Percentiles rank a stretch among this genome's conserved stretches.
Conservation (phyloP, 306 rosid species). For the Argentina anserina region DNA sequence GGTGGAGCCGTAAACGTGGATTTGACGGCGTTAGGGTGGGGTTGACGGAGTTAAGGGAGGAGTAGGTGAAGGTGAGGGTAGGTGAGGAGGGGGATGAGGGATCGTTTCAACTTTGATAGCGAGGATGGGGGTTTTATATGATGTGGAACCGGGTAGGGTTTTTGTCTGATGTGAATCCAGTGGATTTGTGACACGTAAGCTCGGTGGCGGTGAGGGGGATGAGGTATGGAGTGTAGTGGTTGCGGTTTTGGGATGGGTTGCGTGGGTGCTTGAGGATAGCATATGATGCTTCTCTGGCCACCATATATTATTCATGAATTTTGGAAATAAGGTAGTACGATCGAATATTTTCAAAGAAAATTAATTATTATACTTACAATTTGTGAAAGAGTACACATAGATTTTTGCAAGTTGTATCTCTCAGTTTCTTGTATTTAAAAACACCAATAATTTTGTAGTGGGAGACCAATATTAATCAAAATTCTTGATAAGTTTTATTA, state of each 20-base stretch:
- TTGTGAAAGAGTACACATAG: no score
- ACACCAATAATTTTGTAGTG: no score
- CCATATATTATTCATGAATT: neutral
- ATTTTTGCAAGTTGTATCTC: no score
- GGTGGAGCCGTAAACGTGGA: constrained; percentile 6
- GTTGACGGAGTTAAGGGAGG: neutral
- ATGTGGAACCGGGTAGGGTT: neutral
- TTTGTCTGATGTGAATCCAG: neutral
- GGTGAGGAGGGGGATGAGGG: neutral
- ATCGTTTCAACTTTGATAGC: neutral
- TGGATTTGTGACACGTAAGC: neutral
- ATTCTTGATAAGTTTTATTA: no score
- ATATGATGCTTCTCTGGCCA: neutral
- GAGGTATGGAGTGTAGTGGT: neutral
- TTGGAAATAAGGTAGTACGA: no score
- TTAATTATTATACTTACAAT: no score
- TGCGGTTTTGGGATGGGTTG: neutral
- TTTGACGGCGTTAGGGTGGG: neutral
- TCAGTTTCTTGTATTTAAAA: no score
- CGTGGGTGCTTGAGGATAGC: neutral
- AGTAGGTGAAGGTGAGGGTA: constrained; percentile 2
- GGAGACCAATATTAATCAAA: no score
- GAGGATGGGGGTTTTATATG: neutral
- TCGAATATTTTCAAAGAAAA: no score
- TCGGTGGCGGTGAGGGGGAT: no score